Percentiles rank a stretch among this genome's conserved stretches.
These are phyloP conservation scores for Fusarium anthophilum DNA, from an alignment of 2,329 filamentous ascomycete species.

Conservation along the genomic window DNA sequence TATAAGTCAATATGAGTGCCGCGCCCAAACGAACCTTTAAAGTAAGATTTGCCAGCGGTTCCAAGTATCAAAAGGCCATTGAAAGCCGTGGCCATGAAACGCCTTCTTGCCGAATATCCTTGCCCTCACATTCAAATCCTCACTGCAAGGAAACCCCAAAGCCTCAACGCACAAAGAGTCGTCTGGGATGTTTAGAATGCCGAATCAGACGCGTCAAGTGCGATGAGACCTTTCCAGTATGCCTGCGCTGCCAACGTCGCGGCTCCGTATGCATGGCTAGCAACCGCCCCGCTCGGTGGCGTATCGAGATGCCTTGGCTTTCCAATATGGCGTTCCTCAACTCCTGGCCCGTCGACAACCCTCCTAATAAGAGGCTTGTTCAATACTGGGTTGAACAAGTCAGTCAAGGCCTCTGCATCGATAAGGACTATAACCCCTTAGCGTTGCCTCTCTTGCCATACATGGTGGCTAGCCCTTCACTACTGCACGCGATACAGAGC, in stretches of 20 bases:
- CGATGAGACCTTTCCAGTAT: not conserved
- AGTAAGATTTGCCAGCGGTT: too few species aligned
- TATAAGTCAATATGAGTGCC: too few species aligned
- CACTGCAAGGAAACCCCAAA: too few species aligned
- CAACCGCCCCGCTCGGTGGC: not conserved
- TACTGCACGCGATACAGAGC: not conserved
- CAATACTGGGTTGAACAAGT: not conserved
- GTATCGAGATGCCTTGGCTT: not conserved
- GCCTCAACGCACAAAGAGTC: not conserved
- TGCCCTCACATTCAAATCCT: too few species aligned
- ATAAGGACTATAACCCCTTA: not conserved
- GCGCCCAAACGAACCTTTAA: too few species aligned
- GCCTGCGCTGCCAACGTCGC: not conserved
- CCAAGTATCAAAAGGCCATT: too few species aligned
- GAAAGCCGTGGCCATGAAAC: too few species aligned
- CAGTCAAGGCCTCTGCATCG: not conserved
- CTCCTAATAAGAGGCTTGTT: not conserved
- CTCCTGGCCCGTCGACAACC: not conserved
- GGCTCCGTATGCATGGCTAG: not conserved
- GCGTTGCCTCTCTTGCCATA: not conserved
- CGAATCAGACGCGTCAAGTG: not conserved
- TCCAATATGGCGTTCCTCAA: not conserved
- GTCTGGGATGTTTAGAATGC: not conserved
- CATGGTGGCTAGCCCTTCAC: not conserved
- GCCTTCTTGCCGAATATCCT: too few species aligned